Evolutionary conservation across 805 yeast species (phyloP).

Genomic region (Ogataea pignaliae): DNA sequence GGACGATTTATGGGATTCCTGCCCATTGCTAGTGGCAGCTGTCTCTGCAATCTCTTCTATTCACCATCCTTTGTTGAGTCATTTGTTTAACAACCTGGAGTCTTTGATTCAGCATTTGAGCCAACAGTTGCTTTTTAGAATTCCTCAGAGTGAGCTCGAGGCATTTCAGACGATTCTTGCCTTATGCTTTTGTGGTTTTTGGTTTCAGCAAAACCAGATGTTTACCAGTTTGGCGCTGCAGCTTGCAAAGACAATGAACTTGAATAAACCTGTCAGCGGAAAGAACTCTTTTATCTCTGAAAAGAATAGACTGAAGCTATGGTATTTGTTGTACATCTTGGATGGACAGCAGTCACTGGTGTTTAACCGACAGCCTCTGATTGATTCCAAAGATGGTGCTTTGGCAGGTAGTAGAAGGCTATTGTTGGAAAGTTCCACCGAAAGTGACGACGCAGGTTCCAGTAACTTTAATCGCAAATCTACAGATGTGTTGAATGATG

Average conservation of each 20-base stretch:
- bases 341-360: constrained; percentile 69
- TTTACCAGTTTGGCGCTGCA: constrained; percentile 67
- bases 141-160: constrained; percentile 39
- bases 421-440: constrained; percentile 18
- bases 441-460: background rate
- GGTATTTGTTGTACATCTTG: constrained; percentile 61
- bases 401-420: constrained; percentile 39
- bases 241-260: constrained; percentile 50
- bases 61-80: constrained; percentile 43
- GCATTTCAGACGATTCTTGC: constrained; percentile 61
- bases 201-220: constrained; percentile 63
- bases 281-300: constrained; percentile 22
- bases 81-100: constrained; percentile 25
- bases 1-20: constrained; percentile 46
- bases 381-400: constrained; percentile 42
- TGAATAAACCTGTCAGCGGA: constrained; percentile 29
- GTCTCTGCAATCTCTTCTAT: constrained; percentile 59
- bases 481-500: background rate
- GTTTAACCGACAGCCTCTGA: constrained; percentile 51
- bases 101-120: constrained; percentile 26
- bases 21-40: constrained; percentile 56
- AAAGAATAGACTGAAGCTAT: constrained; percentile 50
- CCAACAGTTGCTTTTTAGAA: constrained; percentile 29
- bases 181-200: constrained; percentile 59
- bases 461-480: background rate